A percentile compares a stretch with the other conserved stretches of the same genome.
Evolutionary conservation across 2,329 filamentous ascomycete species (phyloP).

Genomic region (Ophiosphaerella korrae): DNA sequence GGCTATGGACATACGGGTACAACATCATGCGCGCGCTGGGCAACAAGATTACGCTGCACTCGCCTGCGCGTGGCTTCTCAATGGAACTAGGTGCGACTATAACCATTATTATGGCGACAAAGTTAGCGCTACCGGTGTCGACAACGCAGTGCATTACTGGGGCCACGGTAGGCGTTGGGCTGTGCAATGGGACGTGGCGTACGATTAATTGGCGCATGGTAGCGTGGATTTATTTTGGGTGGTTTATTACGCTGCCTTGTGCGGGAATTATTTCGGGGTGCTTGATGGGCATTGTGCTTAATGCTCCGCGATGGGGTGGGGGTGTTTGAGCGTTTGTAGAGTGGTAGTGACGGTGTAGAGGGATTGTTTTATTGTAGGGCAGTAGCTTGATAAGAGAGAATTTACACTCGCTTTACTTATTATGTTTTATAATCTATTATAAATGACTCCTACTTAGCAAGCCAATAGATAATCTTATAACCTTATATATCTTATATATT

Average conservation of each 20-base stretch:
- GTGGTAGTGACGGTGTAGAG: no score
- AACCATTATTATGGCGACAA: constrained; percentile 68
- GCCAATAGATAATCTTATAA: no score
- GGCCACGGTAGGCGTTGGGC: constrained; percentile 40
- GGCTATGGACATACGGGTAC: constrained; percentile 67
- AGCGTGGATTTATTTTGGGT: constrained; percentile 51
- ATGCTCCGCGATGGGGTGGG: constrained; percentile 55
- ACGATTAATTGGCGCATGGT: constrained; percentile 53
- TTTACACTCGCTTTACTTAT: no score
- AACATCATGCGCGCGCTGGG: constrained; percentile 69
- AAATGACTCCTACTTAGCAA: no score
- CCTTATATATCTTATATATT: no score
- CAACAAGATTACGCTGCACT: constrained; percentile 67
- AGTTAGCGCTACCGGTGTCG: constrained; percentile 58
- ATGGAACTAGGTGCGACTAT: constrained; percentile 56
- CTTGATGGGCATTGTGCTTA: constrained; percentile 67
- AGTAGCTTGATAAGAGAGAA: no score
- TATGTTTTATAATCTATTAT: no score
- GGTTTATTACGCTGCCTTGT: constrained; percentile 52
- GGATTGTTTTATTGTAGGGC: no score
- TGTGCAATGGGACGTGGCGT: constrained; percentile 41
- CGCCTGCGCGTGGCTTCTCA: constrained; percentile 59
- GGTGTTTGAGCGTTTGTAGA: constrained; percentile 14
- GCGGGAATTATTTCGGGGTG: constrained; percentile 60
- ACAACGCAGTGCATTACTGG: constrained; percentile 63